Evolutionary conservation across 1,139 yeast genomes (phyloP), one percentile per base, ranked within the genome.

Genomic region (Scheffersomyces segobiensis): DNA sequence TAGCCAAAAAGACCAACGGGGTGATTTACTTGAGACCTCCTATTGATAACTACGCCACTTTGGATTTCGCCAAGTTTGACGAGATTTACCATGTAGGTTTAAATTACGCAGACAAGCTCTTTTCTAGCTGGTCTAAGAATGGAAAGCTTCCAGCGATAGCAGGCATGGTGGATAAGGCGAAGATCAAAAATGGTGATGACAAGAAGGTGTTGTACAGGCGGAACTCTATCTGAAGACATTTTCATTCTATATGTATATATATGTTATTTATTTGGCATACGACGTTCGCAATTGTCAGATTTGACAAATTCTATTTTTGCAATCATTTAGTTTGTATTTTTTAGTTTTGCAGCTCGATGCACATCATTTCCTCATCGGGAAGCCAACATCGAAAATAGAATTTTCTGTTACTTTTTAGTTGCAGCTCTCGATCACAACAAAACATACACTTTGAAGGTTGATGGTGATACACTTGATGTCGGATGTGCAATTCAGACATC

Each of bases 11-110:
- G 51, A 89, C 93, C 0, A 91, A 93, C 0, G 97, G 97, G 0
- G 96, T 95, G 17, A 80, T 90, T n/a, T 95, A 95, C 69, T 77
- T 93, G 66, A 83, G 99, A 52, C 99, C 99, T 3, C 99, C 99
- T 0, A 91, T 95, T 66, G 98, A 93, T 66, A 83, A 86, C 62
- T 93, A 87, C 70, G 98, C 96, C 0, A 95, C 98, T 0, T 79
- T 95, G 57, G 99, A 95, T 68, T 95, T 95, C 74, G 93, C 88
- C 18, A 92, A 91, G 70, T 95, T 93, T 70, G 97, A 92, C 65
- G 97, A 93, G 69, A 93, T 95, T 54, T 90, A 88, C 65, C 80
- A 85, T 46, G 93, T 91, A 17, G 99, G 99, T 0, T 80, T 86
- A 18, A 82, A 83, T 1, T 95, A 91, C 69, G 97, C 95, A 0